Base-by-base conservation (phyloP, 2,329 filamentous ascomycete genomes). In the Verticillium alfalfae region DNA sequence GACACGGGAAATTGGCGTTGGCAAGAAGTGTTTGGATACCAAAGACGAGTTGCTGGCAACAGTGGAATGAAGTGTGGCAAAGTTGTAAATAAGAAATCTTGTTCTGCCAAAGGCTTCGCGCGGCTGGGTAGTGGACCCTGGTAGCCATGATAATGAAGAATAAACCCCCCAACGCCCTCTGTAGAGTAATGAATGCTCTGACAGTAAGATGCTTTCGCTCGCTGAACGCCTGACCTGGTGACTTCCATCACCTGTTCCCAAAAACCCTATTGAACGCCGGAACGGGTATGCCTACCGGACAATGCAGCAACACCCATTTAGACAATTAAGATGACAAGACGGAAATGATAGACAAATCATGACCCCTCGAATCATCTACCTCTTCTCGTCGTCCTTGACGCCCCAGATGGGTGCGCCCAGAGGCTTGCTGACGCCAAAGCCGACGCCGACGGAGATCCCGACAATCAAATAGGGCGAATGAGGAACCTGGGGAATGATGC, bases 341-440 rank as follows among this genome's bases (percentile, higher is more conserved):
- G 45, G 13, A 22, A n/a, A 26, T 18, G n/a, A 26, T 6, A 16
- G 10, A 22, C 6, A 52, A 41, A 22, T 52, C 16, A 52, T 52
- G 45, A 31, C 26, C 45, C 45, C 1, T 22, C 5, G 22, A 26
- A 26, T 8, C 45, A 18, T 52, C 45, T 52, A 52, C 45, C 45
- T 22, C 45, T 52, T 52, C 45, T 52, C 45, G 18, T 52, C 45
- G 62, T 70, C 66, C 26, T 71, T 68, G 65, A 73, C 72, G 69
- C 78, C 72, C 84, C 84, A 88, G 66, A 87, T 84, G 16, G 79
- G 78, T n/a, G 84, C 84, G 13, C 82, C 81, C 1, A 87, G 75
- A 2, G 84, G 80, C 71, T 84, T 87, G 77, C 84, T 87, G 66
- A 88, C 77, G 57, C 85, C 85, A 56, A 88, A 78, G 26, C 85